Conservation (phyloP, 768 basidiomycete genomes). For the Leccinum truebloodii region DNA sequence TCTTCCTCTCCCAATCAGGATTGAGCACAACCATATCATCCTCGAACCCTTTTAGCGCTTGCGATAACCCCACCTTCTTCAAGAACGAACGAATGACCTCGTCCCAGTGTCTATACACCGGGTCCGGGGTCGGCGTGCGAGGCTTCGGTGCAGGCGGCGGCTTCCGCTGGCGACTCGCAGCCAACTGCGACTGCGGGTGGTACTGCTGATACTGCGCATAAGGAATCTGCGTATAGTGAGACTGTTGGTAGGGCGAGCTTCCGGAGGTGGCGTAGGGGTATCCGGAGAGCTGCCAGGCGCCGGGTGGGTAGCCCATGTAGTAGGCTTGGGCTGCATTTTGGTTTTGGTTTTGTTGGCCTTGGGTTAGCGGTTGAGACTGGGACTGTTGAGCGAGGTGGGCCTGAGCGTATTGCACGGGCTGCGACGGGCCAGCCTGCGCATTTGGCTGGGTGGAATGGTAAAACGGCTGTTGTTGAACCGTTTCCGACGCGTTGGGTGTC, state of each 20-base stretch:
- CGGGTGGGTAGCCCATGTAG: conserved; percentile 36
- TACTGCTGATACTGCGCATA: conserved; percentile 38
- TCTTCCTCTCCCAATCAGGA: conserved; percentile 58
- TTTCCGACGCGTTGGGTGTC: conserved; percentile 15
- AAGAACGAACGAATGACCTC: conserved; percentile 55
- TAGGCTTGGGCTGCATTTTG: conserved; percentile 33
- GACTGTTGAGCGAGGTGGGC: conserved; percentile 19
- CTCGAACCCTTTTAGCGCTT: conserved; percentile 64
- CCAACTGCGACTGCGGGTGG: conserved; percentile 23
- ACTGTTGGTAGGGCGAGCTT: conserved; percentile 33
- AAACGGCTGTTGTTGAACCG: conserved; percentile 5
- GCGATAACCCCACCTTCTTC: conserved; percentile 51
- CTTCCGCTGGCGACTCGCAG: conserved; percentile 30
- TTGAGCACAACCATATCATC: conserved; percentile 74
- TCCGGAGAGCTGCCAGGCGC: conserved; percentile 35
- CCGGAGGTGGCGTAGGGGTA: conserved; percentile 34
- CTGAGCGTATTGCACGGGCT: conserved; percentile 24
- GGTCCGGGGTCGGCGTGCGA: conserved; percentile 42
- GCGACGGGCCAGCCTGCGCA: conserved; percentile 18
- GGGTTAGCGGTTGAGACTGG: conserved; percentile 19
- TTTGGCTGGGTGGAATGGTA: conserved; percentile 16
- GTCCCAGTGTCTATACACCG: conserved; percentile 62
- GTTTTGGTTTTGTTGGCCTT: conserved; percentile 28
- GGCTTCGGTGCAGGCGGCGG: conserved; percentile 18
- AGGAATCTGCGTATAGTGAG: conserved; percentile 36